These are phyloP conservation scores for Beauveria varroae DNA, from an alignment of 2,329 filamentous ascomycete species.

Conservation along the genomic window DNA sequence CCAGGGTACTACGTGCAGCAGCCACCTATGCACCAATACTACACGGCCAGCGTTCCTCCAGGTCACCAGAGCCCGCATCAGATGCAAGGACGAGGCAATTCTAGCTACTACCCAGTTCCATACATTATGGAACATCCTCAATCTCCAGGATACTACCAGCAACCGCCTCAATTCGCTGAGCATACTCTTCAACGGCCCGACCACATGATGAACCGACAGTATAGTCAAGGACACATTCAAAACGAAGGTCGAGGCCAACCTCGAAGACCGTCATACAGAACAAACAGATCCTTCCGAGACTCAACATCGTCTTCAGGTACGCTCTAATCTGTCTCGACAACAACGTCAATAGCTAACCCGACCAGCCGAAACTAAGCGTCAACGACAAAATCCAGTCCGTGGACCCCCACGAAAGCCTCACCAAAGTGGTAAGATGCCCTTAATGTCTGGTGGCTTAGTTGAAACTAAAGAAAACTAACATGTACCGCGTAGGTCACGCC, in stretches of 20 bases:
- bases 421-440: conserved; percentile 47
- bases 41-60: conserved; percentile 26
- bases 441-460: conserved; percentile 1
- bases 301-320: neutral
- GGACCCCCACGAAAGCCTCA: conserved; percentile 50
- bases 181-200: conserved; percentile 18
- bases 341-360: neutral
- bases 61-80: conserved; percentile 25
- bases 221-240: neutral
- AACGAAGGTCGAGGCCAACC: neutral
- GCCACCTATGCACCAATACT: conserved; percentile 31
- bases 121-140: conserved; percentile 28
- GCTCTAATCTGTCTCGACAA: too few relatives aligned
- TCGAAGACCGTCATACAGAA: neutral
- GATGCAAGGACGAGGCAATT: conserved; percentile 23
- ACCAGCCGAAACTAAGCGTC: neutral
- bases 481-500: conserved; percentile 57
- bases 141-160: conserved; percentile 31
- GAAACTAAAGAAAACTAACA: conserved; percentile 6
- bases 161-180: conserved; percentile 24
- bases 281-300: neutral
- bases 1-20: conserved; percentile 36
- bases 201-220: neutral
- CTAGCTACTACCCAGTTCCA: conserved; percentile 26
- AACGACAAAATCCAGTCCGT: conserved; percentile 19